Percentiles rank a stretch among this genome's conserved stretches.
Evolutionary conservation across 352 stramenopile genomes (phyloP).

Genomic region (Globisporangium nagaii): DNA sequence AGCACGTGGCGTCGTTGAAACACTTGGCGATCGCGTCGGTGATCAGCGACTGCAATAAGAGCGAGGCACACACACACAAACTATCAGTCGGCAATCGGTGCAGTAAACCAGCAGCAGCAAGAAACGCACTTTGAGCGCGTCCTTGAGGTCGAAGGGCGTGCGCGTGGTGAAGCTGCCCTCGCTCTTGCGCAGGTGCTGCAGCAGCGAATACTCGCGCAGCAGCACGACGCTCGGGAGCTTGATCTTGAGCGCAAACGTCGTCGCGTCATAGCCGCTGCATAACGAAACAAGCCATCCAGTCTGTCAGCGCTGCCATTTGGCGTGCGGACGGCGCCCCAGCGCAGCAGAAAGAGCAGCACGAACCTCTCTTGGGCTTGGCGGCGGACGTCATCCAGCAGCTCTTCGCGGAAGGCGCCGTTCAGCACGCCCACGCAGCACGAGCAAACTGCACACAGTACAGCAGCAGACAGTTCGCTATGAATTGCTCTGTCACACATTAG

Average conservation of each 20-base stretch:
- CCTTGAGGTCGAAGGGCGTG: constrained; percentile 62
- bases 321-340: too few species aligned
- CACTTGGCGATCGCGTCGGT: constrained; percentile 33
- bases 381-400: constrained; percentile 36
- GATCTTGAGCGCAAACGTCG: constrained; percentile 71
- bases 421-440: constrained; percentile 68
- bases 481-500: too few species aligned
- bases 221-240: constrained; percentile 75
- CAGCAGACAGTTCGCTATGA: too few species aligned
- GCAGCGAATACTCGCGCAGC: constrained; percentile 70
- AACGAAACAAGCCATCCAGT: too few species aligned
- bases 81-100: neutral
- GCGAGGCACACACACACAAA: neutral
- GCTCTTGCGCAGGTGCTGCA: constrained; percentile 41
- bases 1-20: constrained; percentile 46
- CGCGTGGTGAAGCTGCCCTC: constrained; percentile 29
- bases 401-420: constrained; percentile 33
- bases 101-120: neutral
- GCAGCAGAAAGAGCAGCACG: neutral
- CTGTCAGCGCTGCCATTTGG: too few species aligned
- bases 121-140: constrained; percentile 61
- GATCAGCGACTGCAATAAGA: constrained; percentile 32
- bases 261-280: constrained; percentile 51
- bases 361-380: constrained; percentile 30
- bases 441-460: constrained; percentile 29